phyloP scores from a whole-genome alignment of 2,329 filamentous ascomycete species.

The Nemania abortiva region DNA sequence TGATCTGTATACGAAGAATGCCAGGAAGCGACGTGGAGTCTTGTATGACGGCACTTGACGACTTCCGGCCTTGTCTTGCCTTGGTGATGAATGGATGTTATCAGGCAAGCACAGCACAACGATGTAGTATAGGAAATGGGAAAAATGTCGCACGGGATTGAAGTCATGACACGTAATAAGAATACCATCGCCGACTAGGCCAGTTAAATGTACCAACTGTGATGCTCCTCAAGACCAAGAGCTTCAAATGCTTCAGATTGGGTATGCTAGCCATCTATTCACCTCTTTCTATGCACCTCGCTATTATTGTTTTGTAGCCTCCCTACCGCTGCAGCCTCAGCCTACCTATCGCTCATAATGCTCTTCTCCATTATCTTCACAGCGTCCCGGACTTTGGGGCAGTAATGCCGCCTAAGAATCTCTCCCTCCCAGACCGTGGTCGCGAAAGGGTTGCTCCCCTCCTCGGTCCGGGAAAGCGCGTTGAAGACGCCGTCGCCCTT shows the following conservation, averaged over 20 bases:
- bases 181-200: too few relatives aligned
- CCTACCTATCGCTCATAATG: constrained; percentile 59
- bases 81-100: background rate
- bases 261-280: constrained; percentile 9
- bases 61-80: background rate
- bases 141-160: background rate
- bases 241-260: constrained; percentile 2
- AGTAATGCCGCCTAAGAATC: constrained; percentile 85
- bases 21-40: background rate
- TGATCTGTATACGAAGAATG: constrained; percentile 1
- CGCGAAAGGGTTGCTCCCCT: constrained; percentile 90
- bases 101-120: background rate
- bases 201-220: background rate
- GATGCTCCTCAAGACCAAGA: background rate
- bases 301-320: background rate
- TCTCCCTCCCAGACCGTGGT: constrained; percentile 95
- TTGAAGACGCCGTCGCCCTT: constrained; percentile 91
- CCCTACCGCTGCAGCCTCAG: background rate
- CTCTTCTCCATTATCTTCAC: constrained; percentile 76
- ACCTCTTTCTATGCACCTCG: background rate
- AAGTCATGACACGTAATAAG: background rate
- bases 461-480: constrained; percentile 77
- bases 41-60: background rate
- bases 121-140: background rate
- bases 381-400: constrained; percentile 84